These are phyloP conservation scores for Mortierella sp. DNA, from an alignment of 371 early-diverging fungal species.

Conservation along the genomic window DNA sequence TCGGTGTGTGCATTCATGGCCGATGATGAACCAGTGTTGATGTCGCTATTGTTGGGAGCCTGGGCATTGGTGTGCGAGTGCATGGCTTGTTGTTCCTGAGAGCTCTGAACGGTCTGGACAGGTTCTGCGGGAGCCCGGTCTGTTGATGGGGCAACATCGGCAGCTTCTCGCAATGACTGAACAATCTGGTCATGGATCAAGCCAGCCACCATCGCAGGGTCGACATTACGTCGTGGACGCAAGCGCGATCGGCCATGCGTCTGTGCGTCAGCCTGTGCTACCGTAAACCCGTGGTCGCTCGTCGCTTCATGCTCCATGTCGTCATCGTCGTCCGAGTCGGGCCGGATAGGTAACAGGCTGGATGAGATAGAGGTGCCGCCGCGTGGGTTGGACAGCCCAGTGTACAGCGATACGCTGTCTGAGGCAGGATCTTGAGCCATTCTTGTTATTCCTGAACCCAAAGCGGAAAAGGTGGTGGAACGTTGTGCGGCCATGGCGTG, in stretches of 20 bases:
- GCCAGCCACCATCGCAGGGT: constrained; percentile 24
- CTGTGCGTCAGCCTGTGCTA: neutral
- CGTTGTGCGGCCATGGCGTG: constrained; percentile 3
- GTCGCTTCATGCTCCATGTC: constrained; percentile 21
- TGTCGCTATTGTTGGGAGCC: neutral
- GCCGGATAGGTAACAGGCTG: constrained; percentile 42
- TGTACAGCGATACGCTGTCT: too few species aligned
- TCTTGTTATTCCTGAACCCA: constrained; percentile 14
- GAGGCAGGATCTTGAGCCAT: constrained; percentile 8
- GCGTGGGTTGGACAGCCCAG: constrained; percentile 35
- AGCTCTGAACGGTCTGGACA: neutral
- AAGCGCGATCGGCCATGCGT: neutral
- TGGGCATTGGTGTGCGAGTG: neutral
- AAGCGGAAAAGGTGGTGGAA: too few species aligned
- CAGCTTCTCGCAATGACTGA: constrained; percentile 21
- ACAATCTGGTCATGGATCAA: constrained; percentile 30
- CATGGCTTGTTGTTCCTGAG: too few species aligned
- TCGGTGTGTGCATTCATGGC: neutral
- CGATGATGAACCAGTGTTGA: neutral
- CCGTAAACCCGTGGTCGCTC: constrained; percentile 7
- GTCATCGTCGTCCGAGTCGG: constrained; percentile 48
- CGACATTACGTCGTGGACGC: constrained; percentile 11
- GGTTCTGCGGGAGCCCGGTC: neutral
- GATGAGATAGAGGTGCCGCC: constrained; percentile 51
- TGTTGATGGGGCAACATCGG: neutral